Evolutionary conservation across 2,329 filamentous ascomycete genomes (phyloP).

Genomic region (Phialocephala subalpina): DNA sequence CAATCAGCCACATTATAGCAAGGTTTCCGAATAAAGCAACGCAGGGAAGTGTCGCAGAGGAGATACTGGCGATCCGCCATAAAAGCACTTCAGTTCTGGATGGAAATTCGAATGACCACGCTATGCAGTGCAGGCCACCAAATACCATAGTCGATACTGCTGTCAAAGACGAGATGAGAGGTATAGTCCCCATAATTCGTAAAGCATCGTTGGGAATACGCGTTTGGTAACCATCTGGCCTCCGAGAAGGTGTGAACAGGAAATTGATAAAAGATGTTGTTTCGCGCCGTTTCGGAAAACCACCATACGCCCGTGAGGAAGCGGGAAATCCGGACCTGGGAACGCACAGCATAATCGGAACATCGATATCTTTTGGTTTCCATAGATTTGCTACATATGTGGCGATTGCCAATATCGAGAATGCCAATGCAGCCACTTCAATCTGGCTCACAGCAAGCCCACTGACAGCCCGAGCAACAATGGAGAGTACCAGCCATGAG

Average conservation of each 20-base stretch:
- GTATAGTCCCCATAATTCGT: too few species aligned
- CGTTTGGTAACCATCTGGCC: too few species aligned
- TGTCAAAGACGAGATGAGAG: neutral
- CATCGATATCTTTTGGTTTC: neutral
- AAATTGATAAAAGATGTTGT: too few species aligned
- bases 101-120: constrained; percentile 4
- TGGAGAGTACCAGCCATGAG: neutral
- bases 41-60: too few species aligned
- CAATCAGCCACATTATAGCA: too few species aligned
- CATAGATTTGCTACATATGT: neutral
- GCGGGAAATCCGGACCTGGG: neutral
- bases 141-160: neutral
- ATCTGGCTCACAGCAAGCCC: neutral
- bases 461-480: neutral
- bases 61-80: too few species aligned
- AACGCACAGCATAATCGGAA: neutral
- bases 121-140: neutral
- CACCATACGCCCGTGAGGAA: too few species aligned
- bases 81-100: neutral
- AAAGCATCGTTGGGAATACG: too few species aligned
- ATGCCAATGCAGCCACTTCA: neutral
- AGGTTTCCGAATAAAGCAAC: too few species aligned
- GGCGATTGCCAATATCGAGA: neutral
- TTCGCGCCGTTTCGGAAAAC: neutral
- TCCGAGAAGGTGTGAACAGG: too few species aligned